phyloP scores from a whole-genome alignment of 257 asterid genomes.

The Nemophila menziesii region DNA sequence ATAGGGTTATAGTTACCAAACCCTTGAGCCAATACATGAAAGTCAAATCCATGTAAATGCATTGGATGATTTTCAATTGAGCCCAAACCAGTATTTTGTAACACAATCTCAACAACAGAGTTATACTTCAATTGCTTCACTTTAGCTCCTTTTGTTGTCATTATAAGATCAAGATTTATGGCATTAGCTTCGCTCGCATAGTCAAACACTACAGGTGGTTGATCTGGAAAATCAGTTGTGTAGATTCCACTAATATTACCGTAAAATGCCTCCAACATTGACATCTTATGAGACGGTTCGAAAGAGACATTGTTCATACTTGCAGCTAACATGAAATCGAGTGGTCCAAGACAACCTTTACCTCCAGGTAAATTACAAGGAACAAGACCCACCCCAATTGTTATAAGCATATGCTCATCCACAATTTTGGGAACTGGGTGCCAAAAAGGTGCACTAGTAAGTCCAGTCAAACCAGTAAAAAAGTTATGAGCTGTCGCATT shows the following conservation, averaged over 20 bases:
- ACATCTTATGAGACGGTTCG: conserved; percentile 26
- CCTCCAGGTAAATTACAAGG: conserved; percentile 17
- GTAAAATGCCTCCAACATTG: conserved; percentile 24
- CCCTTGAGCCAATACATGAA: not conserved
- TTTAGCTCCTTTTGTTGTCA: not conserved
- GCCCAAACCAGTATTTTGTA: not conserved
- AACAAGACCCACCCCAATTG: conserved; percentile 25
- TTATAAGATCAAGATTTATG: conserved; percentile 8
- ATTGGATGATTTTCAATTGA: conserved; percentile 3
- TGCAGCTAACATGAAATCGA: conserved; percentile 27
- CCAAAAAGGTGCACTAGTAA: conserved; percentile 27
- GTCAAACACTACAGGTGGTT: conserved; percentile 37
- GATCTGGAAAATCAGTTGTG: conserved; percentile 3
- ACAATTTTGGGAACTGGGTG: conserved; percentile 22
- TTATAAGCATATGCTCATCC: not conserved
- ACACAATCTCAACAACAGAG: not conserved
- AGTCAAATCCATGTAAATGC: conserved; percentile 2
- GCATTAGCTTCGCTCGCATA: conserved; percentile 23
- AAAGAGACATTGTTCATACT: conserved; percentile 19
- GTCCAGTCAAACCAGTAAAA: conserved; percentile 25
- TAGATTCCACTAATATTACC: not conserved
- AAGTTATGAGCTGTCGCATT: conserved; percentile 44
- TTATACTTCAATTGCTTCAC: not conserved
- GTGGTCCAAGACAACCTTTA: conserved; percentile 22
- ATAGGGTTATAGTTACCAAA: conserved; percentile 3